Base-by-base conservation (phyloP, 306 rosid genomes). In the Cicer bijugum region DNA sequence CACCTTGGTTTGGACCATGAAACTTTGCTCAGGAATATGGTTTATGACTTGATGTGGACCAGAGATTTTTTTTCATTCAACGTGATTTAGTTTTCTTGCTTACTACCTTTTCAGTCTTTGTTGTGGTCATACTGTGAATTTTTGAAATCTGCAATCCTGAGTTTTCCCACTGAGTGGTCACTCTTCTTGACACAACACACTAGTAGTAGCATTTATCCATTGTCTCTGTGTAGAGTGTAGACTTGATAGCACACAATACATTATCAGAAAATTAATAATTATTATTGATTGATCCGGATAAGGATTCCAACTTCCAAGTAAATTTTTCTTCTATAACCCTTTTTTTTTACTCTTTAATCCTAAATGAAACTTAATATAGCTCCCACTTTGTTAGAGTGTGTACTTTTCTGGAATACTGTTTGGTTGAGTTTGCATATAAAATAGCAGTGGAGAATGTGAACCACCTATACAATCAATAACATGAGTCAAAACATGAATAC, bases 111-210 rank as follows among this genome's bases (percentile, higher is more conserved):
- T n/a, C 47, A 7, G 7, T 44, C 12, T 48, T 1, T 56, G 64
- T 40, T 7, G 58, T 47, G 40, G 12, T 45, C 44, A 75, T 9
- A 16, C 59, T 51, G 23, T 28, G 35, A 28, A 28, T 28, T 45
- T 52, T 51, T 61, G 79, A 62, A 53, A 74, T 74, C 40, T 74
- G 46, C 65, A 53, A 19, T 75, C 23, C 28, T 37, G 37, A 59
- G 9, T 59, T 48, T 45, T 20, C 1, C 9, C 9, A 42, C 23
- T 3, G 9, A 53, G 56, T 40, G 8, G 14, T 8, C 40, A 20
- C 40, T 23, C 45, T 8, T 50, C 42, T 64, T n/a, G 11, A 75
- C 23, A 40, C 56, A 69, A 15, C 20, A 43, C 47, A 44, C 58
- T 23, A 37, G 61, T 19, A 20, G 64, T 39, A 20, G 43, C 43